These are phyloP conservation scores for Quercus rubra DNA, from an alignment of 306 rosid species.

Conservation along the genomic window DNA sequence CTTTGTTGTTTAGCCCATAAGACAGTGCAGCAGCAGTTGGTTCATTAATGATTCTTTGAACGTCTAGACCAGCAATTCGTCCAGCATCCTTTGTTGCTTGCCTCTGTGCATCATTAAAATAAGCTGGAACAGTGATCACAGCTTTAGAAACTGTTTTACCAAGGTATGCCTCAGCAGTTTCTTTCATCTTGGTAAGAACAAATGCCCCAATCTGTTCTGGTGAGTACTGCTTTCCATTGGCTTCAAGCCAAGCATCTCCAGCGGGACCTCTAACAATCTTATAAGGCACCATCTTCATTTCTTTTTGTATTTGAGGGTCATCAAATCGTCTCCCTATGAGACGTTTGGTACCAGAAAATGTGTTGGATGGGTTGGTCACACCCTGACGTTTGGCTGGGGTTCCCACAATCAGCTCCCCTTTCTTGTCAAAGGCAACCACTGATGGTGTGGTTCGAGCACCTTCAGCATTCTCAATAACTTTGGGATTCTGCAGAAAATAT, in stretches of 20 bases:
- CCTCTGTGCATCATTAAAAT: conserved; percentile 85
- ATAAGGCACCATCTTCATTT: conserved; percentile 95
- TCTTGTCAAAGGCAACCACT: conserved; percentile 87
- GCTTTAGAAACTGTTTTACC: conserved; percentile 78
- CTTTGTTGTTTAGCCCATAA: conserved; percentile 91
- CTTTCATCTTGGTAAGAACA: conserved; percentile 81
- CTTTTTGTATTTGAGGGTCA: conserved; percentile 87
- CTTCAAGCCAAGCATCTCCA: conserved; percentile 98
- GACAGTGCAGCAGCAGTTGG: conserved; percentile 99
- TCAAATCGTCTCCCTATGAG: conserved; percentile 89
- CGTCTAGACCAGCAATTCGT: conserved; percentile 89
- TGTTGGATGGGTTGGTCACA: conserved; percentile 84
- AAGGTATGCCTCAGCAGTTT: conserved; percentile 90
- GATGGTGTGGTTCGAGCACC: conserved; percentile 96
- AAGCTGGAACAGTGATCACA: conserved; percentile 91
- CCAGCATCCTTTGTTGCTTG: conserved; percentile 99
- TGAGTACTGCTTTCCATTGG: conserved; percentile 84
- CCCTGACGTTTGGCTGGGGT: conserved; percentile 97
- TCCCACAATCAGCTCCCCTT: conserved; percentile 88
- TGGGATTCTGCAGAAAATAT: conserved; percentile 51
- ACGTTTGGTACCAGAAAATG: conserved; percentile 82
- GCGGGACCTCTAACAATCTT: conserved; percentile 87
- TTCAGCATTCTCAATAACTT: conserved; percentile 83
- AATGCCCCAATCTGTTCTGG: conserved; percentile 97
- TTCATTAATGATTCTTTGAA: conserved; percentile 87